Conservation (phyloP, 495 filamentous ascomycete genomes). For the Antarctomyces pellizariae region DNA sequence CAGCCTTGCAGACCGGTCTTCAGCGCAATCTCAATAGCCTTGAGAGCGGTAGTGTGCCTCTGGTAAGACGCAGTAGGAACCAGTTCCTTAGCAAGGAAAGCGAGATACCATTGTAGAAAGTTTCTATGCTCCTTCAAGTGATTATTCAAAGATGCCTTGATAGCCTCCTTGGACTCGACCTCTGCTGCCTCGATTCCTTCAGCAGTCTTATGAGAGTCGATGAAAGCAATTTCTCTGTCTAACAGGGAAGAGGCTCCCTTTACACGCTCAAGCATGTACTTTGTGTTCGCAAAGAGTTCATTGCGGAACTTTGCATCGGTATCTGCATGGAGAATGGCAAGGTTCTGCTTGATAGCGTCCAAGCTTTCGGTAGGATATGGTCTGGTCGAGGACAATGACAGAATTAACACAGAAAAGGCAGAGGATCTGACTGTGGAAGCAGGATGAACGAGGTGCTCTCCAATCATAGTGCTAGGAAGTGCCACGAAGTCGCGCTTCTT, state of each 20-base stretch:
- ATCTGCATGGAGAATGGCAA: slow-evolving; percentile 52
- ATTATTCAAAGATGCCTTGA: not conserved
- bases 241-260: slow-evolving; percentile 23
- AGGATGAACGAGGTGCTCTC: slow-evolving; percentile 34
- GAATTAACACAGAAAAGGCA: slow-evolving; percentile 50
- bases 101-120: slow-evolving; percentile 46
- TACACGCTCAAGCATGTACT: slow-evolving; percentile 42
- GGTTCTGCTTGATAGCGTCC: slow-evolving; percentile 29
- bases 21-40: slow-evolving; percentile 34
- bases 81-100: slow-evolving; percentile 49
- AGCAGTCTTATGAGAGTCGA: no score
- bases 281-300: slow-evolving; percentile 43
- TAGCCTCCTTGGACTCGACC: slow-evolving; percentile 1
- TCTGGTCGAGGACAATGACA: slow-evolving; percentile 41
- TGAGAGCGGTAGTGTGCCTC: slow-evolving; percentile 60
- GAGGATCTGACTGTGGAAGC: slow-evolving; percentile 41
- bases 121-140: slow-evolving; percentile 20
- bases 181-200: slow-evolving; percentile 2
- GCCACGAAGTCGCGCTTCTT: slow-evolving; percentile 9
- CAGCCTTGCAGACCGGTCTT: slow-evolving; percentile 24
- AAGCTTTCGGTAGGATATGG: slow-evolving; percentile 39
- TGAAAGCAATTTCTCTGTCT: slow-evolving; percentile 15
- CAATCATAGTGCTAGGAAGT: slow-evolving; percentile 20
- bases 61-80: slow-evolving; percentile 61
- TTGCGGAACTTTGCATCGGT: slow-evolving; percentile 65